These are phyloP conservation scores for Metschnikowia amazonensis DNA, from an alignment of 805 yeast genomes.

Conservation along the genomic window DNA sequence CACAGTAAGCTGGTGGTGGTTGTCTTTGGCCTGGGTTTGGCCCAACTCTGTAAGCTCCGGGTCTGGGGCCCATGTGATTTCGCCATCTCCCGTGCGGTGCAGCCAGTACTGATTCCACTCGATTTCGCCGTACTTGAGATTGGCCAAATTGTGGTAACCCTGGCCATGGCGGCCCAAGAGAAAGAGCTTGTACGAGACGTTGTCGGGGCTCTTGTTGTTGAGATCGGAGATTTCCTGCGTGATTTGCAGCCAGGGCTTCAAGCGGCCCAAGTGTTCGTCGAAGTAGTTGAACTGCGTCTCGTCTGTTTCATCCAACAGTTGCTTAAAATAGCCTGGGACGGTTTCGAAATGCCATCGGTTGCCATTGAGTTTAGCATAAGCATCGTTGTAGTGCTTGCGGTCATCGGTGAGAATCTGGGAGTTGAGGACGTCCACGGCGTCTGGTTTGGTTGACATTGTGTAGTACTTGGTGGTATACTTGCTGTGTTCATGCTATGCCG, in stretches of 20 bases:
- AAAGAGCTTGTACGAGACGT: constrained; percentile 42
- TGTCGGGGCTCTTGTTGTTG: constrained; percentile 25
- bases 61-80: constrained; percentile 49
- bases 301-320: constrained; percentile 40
- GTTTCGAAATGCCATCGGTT: constrained; percentile 40
- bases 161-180: constrained; percentile 53
- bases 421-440: constrained; percentile 28
- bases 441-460: constrained; percentile 20
- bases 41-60: constrained; percentile 49
- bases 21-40: constrained; percentile 41
- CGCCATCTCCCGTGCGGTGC: constrained; percentile 42
- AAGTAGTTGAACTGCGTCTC: constrained; percentile 40
- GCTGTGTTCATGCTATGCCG: too few species aligned
- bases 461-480: too few species aligned
- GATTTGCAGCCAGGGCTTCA: constrained; percentile 23
- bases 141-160: constrained; percentile 50
- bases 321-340: constrained; percentile 44
- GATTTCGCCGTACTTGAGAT: constrained; percentile 41
- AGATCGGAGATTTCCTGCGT: constrained; percentile 28
- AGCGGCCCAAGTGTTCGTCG: constrained; percentile 41
- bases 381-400: constrained; percentile 14
- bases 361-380: constrained; percentile 7
- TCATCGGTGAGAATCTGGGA: constrained; percentile 26
- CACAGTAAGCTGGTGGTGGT: constrained; percentile 37
- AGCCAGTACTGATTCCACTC: constrained; percentile 48